Evolutionary conservation across 2,329 filamentous ascomycete species (phyloP), one percentile per base, ranked within the genome.

Genomic region (Neofusicoccum parvum): DNA sequence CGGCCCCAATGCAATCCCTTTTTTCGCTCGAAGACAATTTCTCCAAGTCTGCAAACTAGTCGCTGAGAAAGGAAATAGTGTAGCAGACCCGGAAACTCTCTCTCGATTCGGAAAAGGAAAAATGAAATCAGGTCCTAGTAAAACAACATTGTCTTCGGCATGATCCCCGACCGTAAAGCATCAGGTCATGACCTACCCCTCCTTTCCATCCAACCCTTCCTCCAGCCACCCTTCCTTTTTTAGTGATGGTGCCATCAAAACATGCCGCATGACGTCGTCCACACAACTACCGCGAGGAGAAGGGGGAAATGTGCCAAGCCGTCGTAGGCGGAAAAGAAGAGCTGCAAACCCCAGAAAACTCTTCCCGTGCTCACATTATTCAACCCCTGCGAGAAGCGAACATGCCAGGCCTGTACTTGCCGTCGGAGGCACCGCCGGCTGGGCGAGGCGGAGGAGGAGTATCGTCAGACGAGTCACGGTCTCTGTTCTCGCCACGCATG

Each of bases 331-430:
- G 45, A 12, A 32, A 34, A 45, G 45, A 10, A 46, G 39, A 59
- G 27, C 15, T 45, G 48, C 7, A 20, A 39, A 11, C 37, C 15
- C n/a, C 4, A 20, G 37, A 37, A 37, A 17, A 7, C 56, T 32
- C 20, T 10, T 43, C 34, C 14, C n/a, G 12, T 11, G 15, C 27
- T 46, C 27, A 39, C n/a, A 56, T 56, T 48, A 37, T 27, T 17
- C 53, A 65, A 46, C 54, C 46, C 46, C 54, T 62, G 15, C 56
- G 48, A 34, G 32, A 6, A 4, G 37, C 72, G 66, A 79, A 79
- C 56, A 72, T 72, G 67, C 77, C 78, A 32, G 78, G 78, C 69
- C 76, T 74, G 67, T 80, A 80, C 71, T 76, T 79, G 46, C 77
- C 78, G 68, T 74, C 75, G 62, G 71, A 72, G 7, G 72, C 32